Base-by-base conservation (phyloP, 1,139 yeast species). In the Yamadazyma sp. region DNA sequence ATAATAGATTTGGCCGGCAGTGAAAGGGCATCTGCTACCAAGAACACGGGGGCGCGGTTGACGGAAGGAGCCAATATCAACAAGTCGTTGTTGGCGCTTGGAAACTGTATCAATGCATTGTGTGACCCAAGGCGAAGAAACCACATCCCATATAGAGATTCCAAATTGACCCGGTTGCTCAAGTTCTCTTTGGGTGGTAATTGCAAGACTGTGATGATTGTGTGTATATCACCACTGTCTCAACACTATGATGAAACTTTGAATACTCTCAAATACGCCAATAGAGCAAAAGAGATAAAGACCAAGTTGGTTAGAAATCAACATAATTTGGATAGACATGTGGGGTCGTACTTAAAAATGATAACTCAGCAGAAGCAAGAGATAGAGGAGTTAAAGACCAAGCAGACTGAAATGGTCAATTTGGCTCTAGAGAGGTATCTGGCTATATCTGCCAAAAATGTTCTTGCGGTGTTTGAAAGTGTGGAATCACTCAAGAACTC, bases 161-260 rank as follows among this genome's bases (percentile, higher is more conserved):
- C 96, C 5, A 89, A 89, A 52, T 69, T 90, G 37, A 90, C 97
- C 0, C 65, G 97, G 47, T 65, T 90, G 37, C 72, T 90, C 40
- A 88, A 89, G 55, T 88, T 86, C 56, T 88, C 96, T 0, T 67
- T 90, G n/a, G 96, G 96, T 4, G 97, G 97, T 0, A 87, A 88
- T 56, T 89, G 97, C 62, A 85, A 86, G 58, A 90, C 97, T 0
- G 92, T 88, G 4, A 90, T 90, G 97, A 87, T 90, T 50, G 97
- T 89, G 1, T 90, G 97, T 61, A 78, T 90, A 3, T 84, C 95
- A 3, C 97, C 97, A 0, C 84, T 89, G 45, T 77, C 86, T 24
- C 74, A 73, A 29, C 96, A 90, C 58, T 88, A 87, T 56, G 97
- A 90, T 55, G 97, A 90, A 54, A 89, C 97, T 0, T 69, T 87